These are phyloP conservation scores for Penicillium sp. DNA, from an alignment of 2,329 filamentous ascomycete species.

Conservation along the genomic window DNA sequence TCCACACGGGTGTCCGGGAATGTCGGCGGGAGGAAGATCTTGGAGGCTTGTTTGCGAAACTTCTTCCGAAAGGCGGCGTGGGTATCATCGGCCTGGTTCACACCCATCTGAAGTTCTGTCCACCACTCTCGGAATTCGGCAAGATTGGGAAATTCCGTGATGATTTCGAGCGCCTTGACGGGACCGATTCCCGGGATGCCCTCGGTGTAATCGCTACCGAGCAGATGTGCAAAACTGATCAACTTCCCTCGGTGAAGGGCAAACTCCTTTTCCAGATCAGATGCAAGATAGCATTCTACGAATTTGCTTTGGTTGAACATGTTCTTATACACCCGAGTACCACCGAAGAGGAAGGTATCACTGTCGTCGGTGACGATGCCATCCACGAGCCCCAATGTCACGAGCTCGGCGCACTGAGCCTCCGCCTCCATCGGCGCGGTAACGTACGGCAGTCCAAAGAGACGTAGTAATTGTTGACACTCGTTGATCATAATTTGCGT, in stretches of 20 bases:
- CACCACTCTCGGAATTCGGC: conserved; percentile 84
- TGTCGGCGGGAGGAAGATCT: conserved; percentile 73
- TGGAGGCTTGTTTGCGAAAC: conserved; percentile 75
- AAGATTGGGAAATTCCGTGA: conserved; percentile 76
- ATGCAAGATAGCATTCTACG: conserved; percentile 86
- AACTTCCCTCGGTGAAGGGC: conserved; percentile 80
- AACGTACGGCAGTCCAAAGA: conserved; percentile 93
- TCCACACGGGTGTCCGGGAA: conserved; percentile 77
- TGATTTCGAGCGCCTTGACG: conserved; percentile 87
- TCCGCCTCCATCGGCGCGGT: conserved; percentile 99
- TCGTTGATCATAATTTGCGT: conserved; percentile 94
- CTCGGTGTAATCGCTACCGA: conserved; percentile 93
- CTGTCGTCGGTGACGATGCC: conserved; percentile 97
- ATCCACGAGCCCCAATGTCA: conserved; percentile 79
- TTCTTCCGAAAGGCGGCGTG: conserved; percentile 70
- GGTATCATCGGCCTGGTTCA: conserved; percentile 51
- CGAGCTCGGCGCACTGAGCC: conserved; percentile 91
- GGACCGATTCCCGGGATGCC: conserved; percentile 86
- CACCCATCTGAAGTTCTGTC: conserved; percentile 67
- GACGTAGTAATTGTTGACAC: conserved; percentile 79
- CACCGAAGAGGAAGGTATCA: conserved; percentile 94
- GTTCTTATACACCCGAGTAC: conserved; percentile 96
- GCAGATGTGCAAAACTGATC: conserved; percentile 80
- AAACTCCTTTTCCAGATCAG: conserved; percentile 82
- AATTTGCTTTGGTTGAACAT: conserved; percentile 99